phyloP scores from a whole-genome alignment of 2,329 filamentous ascomycete species.

The Geosmithia putterillii region DNA sequence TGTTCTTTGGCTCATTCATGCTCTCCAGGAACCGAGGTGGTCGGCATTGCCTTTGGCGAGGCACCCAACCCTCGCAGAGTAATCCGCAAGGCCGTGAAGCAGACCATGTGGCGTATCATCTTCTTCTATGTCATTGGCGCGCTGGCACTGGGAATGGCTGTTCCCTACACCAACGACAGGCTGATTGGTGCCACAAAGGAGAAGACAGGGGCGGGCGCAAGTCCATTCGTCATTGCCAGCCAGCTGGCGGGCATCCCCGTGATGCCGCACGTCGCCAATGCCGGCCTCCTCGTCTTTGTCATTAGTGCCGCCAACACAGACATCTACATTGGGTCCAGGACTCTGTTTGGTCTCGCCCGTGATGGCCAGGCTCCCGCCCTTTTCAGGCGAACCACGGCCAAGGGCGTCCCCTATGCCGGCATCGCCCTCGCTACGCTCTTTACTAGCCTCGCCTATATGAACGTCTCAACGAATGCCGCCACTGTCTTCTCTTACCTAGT shows the following conservation, averaged over 20 bases:
- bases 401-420: slow-evolving; percentile 27
- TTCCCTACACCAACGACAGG: slow-evolving; percentile 11
- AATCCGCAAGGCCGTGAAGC: slow-evolving; percentile 10
- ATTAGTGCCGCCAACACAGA: slow-evolving; percentile 36
- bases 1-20: slow-evolving; percentile 2
- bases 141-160: slow-evolving; percentile 11
- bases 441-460: slow-evolving; percentile 25
- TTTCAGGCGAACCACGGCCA: slow-evolving; percentile 18
- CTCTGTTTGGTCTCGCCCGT: slow-evolving; percentile 30
- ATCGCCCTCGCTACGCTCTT: slow-evolving; percentile 22
- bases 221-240: slow-evolving; percentile 12
- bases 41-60: slow-evolving; percentile 9
- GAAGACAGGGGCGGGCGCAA: slow-evolving; percentile 8
- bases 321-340: slow-evolving; percentile 37
- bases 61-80: slow-evolving; percentile 11
- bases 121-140: slow-evolving; percentile 12
- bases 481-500: slow-evolving; percentile 29
- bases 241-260: slow-evolving; percentile 7
- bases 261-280: slow-evolving; percentile 11
- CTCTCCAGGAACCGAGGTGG: slow-evolving; percentile 6
- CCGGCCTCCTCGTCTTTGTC: slow-evolving; percentile 10
- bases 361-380: slow-evolving; percentile 25
- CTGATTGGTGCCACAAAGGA: slow-evolving; percentile 15
- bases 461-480: slow-evolving; percentile 18
- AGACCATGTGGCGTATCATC: slow-evolving; percentile 12